Conservation (phyloP, 2,329 filamentous ascomycete genomes). For the Acrocalymma vagum region DNA sequence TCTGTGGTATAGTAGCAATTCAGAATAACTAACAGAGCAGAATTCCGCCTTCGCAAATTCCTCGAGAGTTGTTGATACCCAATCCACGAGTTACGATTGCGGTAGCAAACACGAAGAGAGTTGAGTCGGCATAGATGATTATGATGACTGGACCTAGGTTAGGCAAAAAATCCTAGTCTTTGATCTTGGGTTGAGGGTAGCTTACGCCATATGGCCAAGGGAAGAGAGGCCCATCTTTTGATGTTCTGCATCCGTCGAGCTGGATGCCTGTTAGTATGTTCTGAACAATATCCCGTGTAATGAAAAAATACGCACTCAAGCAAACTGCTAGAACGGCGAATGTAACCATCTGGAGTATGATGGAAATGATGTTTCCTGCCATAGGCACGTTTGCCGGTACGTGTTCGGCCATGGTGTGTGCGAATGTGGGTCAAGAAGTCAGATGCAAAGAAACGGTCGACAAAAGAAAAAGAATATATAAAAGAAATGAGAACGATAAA, state of each 20-base stretch:
- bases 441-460: no score
- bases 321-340: slow-evolving; percentile 30
- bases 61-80: slow-evolving; percentile 61
- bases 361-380: slow-evolving; percentile 30
- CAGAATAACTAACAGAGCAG: slow-evolving; percentile 56
- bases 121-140: slow-evolving; percentile 68
- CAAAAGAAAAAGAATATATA: no score
- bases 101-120: slow-evolving; percentile 66
- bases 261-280: slow-evolving; percentile 10
- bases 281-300: neutral
- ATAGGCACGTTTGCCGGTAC: slow-evolving; percentile 28
- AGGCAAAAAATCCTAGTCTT: slow-evolving; percentile 2
- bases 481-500: no score
- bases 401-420: slow-evolving; percentile 5
- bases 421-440: no score
- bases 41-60: slow-evolving; percentile 66
- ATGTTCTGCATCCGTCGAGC: slow-evolving; percentile 34
- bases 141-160: slow-evolving; percentile 62
- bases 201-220: slow-evolving; percentile 31
- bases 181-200: neutral
- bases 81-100: slow-evolving; percentile 66
- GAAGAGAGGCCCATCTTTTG: slow-evolving; percentile 26
- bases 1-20: neutral
- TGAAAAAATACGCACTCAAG: slow-evolving; percentile 18
- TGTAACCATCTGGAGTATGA: slow-evolving; percentile 30